Evolutionary conservation across 2,329 filamentous ascomycete genomes (phyloP).

Genomic region (Biscogniauxia mediterranea): DNA sequence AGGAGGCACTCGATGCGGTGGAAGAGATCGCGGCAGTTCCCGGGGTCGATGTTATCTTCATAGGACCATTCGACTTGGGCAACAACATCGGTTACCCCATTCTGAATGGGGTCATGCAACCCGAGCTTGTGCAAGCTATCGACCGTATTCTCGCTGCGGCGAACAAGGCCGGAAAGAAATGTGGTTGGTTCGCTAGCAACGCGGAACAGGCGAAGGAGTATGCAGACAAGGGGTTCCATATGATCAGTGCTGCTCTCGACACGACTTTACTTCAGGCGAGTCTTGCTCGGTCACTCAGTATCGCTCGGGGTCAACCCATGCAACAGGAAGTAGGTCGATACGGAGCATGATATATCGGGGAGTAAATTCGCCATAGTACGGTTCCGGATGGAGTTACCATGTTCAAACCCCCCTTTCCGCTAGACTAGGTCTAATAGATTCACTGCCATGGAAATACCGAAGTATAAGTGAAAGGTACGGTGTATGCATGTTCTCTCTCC

Average conservation of each 20-base stretch:
- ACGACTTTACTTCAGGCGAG: constrained; percentile 35
- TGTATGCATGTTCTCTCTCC: too few species aligned
- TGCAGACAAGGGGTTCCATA: constrained; percentile 58
- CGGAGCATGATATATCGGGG: constrained; percentile 28
- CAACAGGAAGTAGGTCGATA: constrained; percentile 42
- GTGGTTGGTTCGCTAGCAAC: constrained; percentile 57
- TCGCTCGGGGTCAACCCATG: constrained; percentile 42
- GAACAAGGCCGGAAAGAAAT: constrained; percentile 62
- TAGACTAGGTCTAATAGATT: background rate
- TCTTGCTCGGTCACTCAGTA: constrained; percentile 45
- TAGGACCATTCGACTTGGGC: constrained; percentile 66
- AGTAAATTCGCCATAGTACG: constrained; percentile 12
- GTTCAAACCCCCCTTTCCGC: too few species aligned
- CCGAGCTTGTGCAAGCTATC: constrained; percentile 59
- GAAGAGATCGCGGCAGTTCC: constrained; percentile 61
- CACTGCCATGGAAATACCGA: background rate
- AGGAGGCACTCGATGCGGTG: constrained; percentile 57
- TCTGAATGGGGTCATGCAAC: constrained; percentile 56
- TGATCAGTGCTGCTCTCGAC: constrained; percentile 59
- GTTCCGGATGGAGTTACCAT: too few species aligned
- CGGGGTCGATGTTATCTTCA: constrained; percentile 62
- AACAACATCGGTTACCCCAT: constrained; percentile 64
- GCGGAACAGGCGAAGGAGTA: constrained; percentile 56
- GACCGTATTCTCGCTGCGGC: constrained; percentile 56
- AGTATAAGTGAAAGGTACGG: too few species aligned